Base-by-base conservation (phyloP, 2,329 filamentous ascomycete species). In the Ampelomyces quisqualis region DNA sequence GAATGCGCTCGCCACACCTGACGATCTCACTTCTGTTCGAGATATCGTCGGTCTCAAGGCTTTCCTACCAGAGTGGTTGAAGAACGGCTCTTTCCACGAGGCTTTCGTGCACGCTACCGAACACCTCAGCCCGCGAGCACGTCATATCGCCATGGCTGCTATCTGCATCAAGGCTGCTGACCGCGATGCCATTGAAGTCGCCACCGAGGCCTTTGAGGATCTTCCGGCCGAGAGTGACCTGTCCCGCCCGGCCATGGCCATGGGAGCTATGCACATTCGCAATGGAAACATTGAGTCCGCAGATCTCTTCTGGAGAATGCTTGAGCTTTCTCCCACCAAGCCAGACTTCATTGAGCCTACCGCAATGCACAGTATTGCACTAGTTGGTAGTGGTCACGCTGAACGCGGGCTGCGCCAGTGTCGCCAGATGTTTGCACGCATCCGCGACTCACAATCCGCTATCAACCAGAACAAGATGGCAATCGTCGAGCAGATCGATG, bases 251-350 rank as follows among this genome's bases (percentile, higher is more conserved):
- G 82, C 88, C 5, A 85, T 88, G 68, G 88, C 93, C 9, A 80
- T 97, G 62, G 75, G 95, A 30, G 90, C 91, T 20, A 84, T 96
- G 71, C 86, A 90, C 59, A 78, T 96, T 39, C 89, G 91, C 43
- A 79, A 81, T 50, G 89, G 88, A 43, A 85, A 95, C 67, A 81
- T 95, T 43, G 75, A 83, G 17, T 79, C 81, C 40, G 90, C 90
- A 35, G 80, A 85, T 50, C 78, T 83, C 50, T 91, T 89, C 72
- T 96, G 91, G 90, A 78, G 81, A 38, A 75, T 87, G 41, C 74
- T 96, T 28, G 73, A 76, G 38, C 81, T 78, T 49, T 78, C 74
- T 26, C 77, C 82, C 2, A 77, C 82, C 43, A 76, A 81, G 58
- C 73, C 77, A 36, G 77, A 81, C 22, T 85, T 94, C 67, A 86